phyloP scores from a whole-genome alignment of 768 basidiomycete species.

The Mycena floridula region DNA sequence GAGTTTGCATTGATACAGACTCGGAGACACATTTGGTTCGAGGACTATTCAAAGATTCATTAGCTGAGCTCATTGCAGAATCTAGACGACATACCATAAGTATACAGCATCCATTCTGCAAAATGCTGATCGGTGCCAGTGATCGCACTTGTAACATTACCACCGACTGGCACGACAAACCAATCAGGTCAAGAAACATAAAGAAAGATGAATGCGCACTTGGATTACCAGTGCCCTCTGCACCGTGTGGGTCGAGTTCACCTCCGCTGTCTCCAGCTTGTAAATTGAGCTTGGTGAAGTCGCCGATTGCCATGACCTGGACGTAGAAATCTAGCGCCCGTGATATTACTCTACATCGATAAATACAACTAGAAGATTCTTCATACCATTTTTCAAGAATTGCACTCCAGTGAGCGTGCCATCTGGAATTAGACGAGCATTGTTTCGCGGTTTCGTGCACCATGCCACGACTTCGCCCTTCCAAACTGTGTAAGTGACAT shows the following conservation, averaged over 20 bases:
- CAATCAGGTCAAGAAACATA: too few relatives aligned
- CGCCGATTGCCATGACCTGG: constrained; percentile 34
- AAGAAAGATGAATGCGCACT: too few relatives aligned
- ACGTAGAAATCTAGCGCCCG: constrained; percentile 28
- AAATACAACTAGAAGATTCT: too few relatives aligned
- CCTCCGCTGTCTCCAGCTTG: constrained; percentile 30
- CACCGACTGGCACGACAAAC: too few relatives aligned
- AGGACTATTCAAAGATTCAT: too few relatives aligned
- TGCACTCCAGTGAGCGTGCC: constrained; percentile 34
- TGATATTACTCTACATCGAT: too few relatives aligned
- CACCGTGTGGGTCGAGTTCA: too few relatives aligned
- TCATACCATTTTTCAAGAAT: constrained; percentile 32
- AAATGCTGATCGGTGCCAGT: constrained; percentile 29
- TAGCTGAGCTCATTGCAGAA: too few relatives aligned
- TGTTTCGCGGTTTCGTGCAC: constrained; percentile 38
- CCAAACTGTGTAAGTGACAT: not conserved
- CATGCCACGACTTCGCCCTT: constrained; percentile 40
- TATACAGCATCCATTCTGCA: constrained; percentile 37
- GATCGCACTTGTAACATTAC: constrained; percentile 38
- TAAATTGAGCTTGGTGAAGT: constrained; percentile 36
- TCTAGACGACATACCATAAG: not conserved
- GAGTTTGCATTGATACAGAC: too few relatives aligned
- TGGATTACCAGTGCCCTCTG: not conserved
- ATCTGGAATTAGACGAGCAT: constrained; percentile 39
- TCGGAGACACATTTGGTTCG: too few relatives aligned